phyloP scores from a whole-genome alignment of 371 early-diverging fungal genomes.

The Mucor racemosus region DNA sequence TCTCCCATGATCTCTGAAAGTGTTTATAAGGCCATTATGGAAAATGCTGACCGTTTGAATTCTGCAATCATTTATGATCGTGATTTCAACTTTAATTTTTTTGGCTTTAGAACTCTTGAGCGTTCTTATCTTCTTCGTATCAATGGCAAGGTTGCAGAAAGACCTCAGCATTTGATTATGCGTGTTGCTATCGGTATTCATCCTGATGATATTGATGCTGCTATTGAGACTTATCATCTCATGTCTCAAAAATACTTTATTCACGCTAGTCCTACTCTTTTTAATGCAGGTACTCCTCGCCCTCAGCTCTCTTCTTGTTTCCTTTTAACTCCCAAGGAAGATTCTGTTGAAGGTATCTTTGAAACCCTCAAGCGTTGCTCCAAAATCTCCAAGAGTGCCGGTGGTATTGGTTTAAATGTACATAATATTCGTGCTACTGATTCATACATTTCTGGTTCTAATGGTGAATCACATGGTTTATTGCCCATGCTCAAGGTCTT shows the following conservation, averaged over 20 bases:
- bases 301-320: conserved; percentile 96
- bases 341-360: conserved; percentile 95
- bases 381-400: conserved; percentile 93
- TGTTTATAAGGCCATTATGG: conserved; percentile 64
- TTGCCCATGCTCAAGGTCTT: conserved; percentile 95
- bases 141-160: conserved; percentile 80
- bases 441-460: conserved; percentile 92
- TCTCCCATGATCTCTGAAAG: conserved; percentile 80
- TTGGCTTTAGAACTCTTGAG: conserved; percentile 96
- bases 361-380: conserved; percentile 93
- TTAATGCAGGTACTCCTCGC: conserved; percentile 92
- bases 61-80: conserved; percentile 92
- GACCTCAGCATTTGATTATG: conserved; percentile 98
- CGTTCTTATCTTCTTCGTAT: conserved; percentile 90
- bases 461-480: conserved; percentile 92
- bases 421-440: conserved; percentile 90
- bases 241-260: conserved; percentile 92
- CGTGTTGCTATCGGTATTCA: conserved; percentile 95
- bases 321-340: conserved; percentile 88
- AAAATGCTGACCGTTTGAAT: conserved; percentile 79
- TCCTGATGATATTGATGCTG: conserved; percentile 83
- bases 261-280: conserved; percentile 96
- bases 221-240: conserved; percentile 90
- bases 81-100: conserved; percentile 94
- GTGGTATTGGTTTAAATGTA: conserved; percentile 94